Evolutionary conservation across 768 basidiomycete species (phyloP).

Genomic region (Cystobasidium onofrii): DNA sequence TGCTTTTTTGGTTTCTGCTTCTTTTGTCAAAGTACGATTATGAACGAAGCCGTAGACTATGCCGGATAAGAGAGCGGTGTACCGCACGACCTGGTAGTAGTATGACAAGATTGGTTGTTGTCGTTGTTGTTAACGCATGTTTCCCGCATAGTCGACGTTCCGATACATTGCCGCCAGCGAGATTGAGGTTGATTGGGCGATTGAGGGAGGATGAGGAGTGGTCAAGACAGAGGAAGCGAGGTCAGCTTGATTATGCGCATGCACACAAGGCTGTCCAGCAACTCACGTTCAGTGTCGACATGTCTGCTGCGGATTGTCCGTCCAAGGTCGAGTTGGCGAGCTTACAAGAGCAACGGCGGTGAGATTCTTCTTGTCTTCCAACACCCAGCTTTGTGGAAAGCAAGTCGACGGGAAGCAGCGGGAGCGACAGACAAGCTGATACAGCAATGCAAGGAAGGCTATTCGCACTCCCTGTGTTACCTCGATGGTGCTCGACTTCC

Average conservation of each 20-base stretch:
- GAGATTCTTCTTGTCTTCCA: not conserved
- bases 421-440: too few relatives aligned
- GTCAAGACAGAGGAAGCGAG: not conserved
- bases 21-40: constrained; percentile 75
- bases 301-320: not conserved
- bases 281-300: constrained; percentile 12
- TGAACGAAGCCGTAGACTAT: constrained; percentile 86
- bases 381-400: too few relatives aligned
- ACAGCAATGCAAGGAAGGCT: too few relatives aligned
- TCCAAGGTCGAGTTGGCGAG: not conserved
- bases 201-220: not conserved
- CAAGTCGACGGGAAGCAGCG: too few relatives aligned
- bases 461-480: too few relatives aligned
- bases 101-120: not conserved
- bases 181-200: constrained; percentile 3
- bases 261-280: too few relatives aligned
- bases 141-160: too few relatives aligned
- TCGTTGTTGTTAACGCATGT: too few relatives aligned
- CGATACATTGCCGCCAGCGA: not conserved
- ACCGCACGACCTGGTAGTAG: constrained; percentile 75
- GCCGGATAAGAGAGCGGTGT: constrained; percentile 78
- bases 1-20: constrained; percentile 67
- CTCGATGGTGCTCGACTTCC: too few relatives aligned
- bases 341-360: not conserved
- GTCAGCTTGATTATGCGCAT: too few relatives aligned